phyloP scores from a whole-genome alignment of 2,329 filamentous ascomycete species.

The Pseudogymnoascus sp. region DNA sequence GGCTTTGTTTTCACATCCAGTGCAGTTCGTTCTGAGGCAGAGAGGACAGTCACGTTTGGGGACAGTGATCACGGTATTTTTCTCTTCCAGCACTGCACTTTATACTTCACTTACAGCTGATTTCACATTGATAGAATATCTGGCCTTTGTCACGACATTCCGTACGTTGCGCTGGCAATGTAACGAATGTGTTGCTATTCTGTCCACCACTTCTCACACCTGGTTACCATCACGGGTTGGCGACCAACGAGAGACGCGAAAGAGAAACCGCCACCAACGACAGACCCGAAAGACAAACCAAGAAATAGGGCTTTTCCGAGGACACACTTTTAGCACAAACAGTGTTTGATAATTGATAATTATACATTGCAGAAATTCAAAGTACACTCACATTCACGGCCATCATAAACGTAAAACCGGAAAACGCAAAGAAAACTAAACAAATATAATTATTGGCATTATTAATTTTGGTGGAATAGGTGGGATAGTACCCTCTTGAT shows the following conservation, averaged over 20 bases:
- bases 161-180: background rate
- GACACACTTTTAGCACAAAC: background rate
- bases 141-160: background rate
- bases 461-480: background rate
- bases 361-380: background rate
- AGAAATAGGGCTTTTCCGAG: slow-evolving; percentile 4
- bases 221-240: background rate
- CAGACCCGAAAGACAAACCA: background rate
- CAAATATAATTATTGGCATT: slow-evolving; percentile 7
- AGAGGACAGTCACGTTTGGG: background rate
- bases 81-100: background rate
- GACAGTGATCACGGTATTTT: background rate
- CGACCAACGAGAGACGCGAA: background rate
- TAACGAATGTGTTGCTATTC: slow-evolving; percentile 5
- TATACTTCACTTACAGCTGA: slow-evolving; percentile 1
- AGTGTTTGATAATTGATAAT: background rate
- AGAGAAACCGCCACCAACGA: background rate
- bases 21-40: background rate
- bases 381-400: background rate
- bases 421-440: background rate
- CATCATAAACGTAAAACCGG: background rate
- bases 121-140: background rate
- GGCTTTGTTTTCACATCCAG: background rate
- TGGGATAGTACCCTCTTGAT: background rate
- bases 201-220: background rate